These are phyloP conservation scores for Neofusicoccum sp. DNA, from an alignment of 2,329 filamentous ascomycete species.

Conservation along the genomic window DNA sequence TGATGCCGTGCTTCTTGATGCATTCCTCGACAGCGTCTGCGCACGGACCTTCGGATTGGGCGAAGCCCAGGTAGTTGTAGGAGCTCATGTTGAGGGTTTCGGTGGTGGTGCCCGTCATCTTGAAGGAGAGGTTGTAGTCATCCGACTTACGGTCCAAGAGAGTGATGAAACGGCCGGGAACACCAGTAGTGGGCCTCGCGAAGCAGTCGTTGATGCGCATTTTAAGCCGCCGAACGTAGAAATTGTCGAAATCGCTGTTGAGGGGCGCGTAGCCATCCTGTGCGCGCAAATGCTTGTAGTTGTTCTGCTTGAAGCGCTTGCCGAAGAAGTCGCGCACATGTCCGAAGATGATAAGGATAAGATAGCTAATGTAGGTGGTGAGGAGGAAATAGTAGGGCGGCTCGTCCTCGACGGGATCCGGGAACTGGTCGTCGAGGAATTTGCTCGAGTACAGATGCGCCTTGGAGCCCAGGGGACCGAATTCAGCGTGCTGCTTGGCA, in stretches of 20 bases:
- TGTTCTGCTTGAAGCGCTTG: slow-evolving; percentile 85
- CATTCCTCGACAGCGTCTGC: slow-evolving; percentile 87
- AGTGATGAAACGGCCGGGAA: slow-evolving; percentile 91
- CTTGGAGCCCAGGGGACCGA: slow-evolving; percentile 77
- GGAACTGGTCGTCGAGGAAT: slow-evolving; percentile 77
- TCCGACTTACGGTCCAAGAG: slow-evolving; percentile 86
- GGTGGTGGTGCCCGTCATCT: slow-evolving; percentile 83
- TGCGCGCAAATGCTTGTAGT: slow-evolving; percentile 79
- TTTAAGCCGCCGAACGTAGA: slow-evolving; percentile 91
- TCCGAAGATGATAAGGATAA: slow-evolving; percentile 91
- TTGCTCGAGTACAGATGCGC: slow-evolving; percentile 87
- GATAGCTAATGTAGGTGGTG: slow-evolving; percentile 97
- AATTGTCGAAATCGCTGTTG: slow-evolving; percentile 98
- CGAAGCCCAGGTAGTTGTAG: slow-evolving; percentile 98
- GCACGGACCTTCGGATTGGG: slow-evolving; percentile 94
- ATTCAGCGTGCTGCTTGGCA: slow-evolving; percentile 81
- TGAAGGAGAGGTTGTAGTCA: slow-evolving; percentile 88
- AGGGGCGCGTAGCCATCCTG: slow-evolving; percentile 89
- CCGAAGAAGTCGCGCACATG: slow-evolving; percentile 97
- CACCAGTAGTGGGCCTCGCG: slow-evolving; percentile 84
- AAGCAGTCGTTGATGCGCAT: slow-evolving; percentile 96
- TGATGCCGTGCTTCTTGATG: slow-evolving; percentile 81
- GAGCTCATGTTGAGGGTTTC: slow-evolving; percentile 99
- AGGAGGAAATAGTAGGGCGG: slow-evolving; percentile 95
- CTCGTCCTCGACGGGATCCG: slow-evolving; percentile 85